Evolutionary conservation across 257 asterid species (phyloP).

Genomic region (Asclepias syriaca): DNA sequence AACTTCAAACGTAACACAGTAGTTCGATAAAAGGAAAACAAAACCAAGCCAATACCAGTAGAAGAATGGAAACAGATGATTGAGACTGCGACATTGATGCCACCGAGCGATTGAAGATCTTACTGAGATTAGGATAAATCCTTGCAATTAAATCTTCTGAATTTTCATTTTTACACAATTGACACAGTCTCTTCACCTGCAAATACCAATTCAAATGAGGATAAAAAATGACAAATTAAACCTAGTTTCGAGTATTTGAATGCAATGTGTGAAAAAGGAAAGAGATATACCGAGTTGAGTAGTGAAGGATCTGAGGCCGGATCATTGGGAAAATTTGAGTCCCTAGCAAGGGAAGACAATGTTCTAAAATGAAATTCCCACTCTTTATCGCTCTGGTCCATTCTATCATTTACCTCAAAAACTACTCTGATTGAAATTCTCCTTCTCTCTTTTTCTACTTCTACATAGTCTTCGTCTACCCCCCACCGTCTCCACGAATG

Average conservation of each 20-base stretch:
- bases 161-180: slow-evolving; percentile 65
- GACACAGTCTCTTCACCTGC: slow-evolving; percentile 64
- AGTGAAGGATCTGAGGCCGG: slow-evolving; percentile 70
- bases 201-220: slow-evolving; percentile 1
- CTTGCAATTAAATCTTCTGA: slow-evolving; percentile 79
- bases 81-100: slow-evolving; percentile 66
- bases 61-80: slow-evolving; percentile 65
- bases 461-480: not conserved
- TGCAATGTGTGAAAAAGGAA: not conserved
- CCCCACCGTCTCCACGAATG: not conserved
- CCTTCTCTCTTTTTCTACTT: slow-evolving; percentile 12
- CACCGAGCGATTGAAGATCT: slow-evolving; percentile 73
- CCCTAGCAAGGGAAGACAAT: slow-evolving; percentile 67
- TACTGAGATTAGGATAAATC: slow-evolving; percentile 76
- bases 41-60: slow-evolving; percentile 45
- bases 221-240: not conserved
- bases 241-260: not conserved
- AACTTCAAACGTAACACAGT: not conserved
- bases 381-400: slow-evolving; percentile 25
- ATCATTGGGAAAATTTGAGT: slow-evolving; percentile 63
- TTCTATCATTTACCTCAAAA: not conserved
- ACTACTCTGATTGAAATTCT: no score
- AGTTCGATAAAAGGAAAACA: not conserved
- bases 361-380: slow-evolving; percentile 80
- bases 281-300: slow-evolving; percentile 48